Conservation (phyloP, 2,329 filamentous ascomycete genomes). For the Knufia fluminis region DNA sequence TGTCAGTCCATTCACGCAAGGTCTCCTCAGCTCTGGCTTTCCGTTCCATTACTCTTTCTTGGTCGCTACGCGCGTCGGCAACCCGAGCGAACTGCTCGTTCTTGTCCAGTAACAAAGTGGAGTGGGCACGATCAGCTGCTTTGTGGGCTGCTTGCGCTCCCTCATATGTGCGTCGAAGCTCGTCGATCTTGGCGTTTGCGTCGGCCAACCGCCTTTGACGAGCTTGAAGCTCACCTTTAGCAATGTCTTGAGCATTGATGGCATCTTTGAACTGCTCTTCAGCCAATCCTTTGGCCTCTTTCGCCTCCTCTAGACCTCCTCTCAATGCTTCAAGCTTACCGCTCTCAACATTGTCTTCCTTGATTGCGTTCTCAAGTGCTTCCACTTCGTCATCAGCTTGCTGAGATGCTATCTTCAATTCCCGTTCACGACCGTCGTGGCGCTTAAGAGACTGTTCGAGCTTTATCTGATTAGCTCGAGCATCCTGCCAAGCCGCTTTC, state of each 20-base stretch:
- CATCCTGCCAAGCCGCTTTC: constrained; percentile 42
- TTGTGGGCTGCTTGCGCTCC: constrained; percentile 9
- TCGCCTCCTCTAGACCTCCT: constrained; percentile 48
- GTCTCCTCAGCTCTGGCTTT: not conserved
- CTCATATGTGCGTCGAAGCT: constrained; percentile 29
- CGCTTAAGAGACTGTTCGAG: constrained; percentile 42
- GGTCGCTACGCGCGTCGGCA: constrained; percentile 41
- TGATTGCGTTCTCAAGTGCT: constrained; percentile 57
- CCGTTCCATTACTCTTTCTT: constrained; percentile 28
- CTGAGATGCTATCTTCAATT: constrained; percentile 50
- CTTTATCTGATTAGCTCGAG: constrained; percentile 41
- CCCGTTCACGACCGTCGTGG: constrained; percentile 39
- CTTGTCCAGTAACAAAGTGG: constrained; percentile 48
- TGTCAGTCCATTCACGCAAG: constrained; percentile 42
- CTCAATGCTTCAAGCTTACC: constrained; percentile 53
- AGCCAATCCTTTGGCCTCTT: constrained; percentile 37
- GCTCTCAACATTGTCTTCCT: constrained; percentile 52
- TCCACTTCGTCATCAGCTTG: constrained; percentile 53
- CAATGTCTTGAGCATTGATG: constrained; percentile 33
- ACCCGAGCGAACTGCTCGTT: constrained; percentile 50
- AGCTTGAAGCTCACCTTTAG: constrained; percentile 32
- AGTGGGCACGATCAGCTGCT: constrained; percentile 25
- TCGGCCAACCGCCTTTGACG: constrained; percentile 31
- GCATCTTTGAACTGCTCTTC: constrained; percentile 43
- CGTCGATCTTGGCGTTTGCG: constrained; percentile 28